Conservation (phyloP, 306 rosid genomes). For the Vigna radiata region DNA sequence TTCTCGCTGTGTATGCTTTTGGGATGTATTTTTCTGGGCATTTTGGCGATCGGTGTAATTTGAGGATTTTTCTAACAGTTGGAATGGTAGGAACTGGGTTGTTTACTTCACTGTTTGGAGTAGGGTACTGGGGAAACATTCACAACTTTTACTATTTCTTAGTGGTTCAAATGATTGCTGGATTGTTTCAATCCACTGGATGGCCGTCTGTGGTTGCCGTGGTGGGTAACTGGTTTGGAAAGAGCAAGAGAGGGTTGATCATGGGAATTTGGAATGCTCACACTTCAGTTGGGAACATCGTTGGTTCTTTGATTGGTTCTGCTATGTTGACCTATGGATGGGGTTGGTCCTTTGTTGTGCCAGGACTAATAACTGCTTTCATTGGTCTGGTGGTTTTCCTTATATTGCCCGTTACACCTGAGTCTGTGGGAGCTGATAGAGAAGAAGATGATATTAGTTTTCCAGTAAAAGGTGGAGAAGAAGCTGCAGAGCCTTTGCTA, state of each 20-base stretch:
- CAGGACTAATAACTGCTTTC: slow-evolving; percentile 69
- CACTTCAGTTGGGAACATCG: slow-evolving; percentile 91
- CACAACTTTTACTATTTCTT: slow-evolving; percentile 80
- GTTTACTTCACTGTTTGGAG: slow-evolving; percentile 84
- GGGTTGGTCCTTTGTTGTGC: slow-evolving; percentile 97
- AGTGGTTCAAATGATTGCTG: slow-evolving; percentile 80
- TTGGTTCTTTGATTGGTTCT: slow-evolving; percentile 90
- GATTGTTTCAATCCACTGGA: slow-evolving; percentile 95
- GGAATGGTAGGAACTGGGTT: slow-evolving; percentile 97
- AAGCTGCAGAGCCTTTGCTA: slow-evolving; percentile 63
- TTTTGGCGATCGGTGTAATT: slow-evolving; percentile 77
- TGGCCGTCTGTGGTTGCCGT: slow-evolving; percentile 99
- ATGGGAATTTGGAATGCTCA: slow-evolving; percentile 99
- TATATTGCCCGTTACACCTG: slow-evolving; percentile 77
- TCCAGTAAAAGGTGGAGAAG: slow-evolving; percentile 68
- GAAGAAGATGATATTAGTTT: slow-evolving; percentile 63
- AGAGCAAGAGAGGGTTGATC: slow-evolving; percentile 93
- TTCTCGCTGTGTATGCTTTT: slow-evolving; percentile 81
- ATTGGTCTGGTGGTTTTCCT: slow-evolving; percentile 73
- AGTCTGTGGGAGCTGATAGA: slow-evolving; percentile 61
- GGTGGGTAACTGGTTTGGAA: slow-evolving; percentile 96
- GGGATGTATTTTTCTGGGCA: slow-evolving; percentile 99
- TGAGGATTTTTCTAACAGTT: slow-evolving; percentile 80
- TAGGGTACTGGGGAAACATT: slow-evolving; percentile 84
- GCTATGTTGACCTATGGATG: slow-evolving; percentile 87